Conservation (phyloP, 805 yeast species). For the Wickerhamiella azymoides region DNA sequence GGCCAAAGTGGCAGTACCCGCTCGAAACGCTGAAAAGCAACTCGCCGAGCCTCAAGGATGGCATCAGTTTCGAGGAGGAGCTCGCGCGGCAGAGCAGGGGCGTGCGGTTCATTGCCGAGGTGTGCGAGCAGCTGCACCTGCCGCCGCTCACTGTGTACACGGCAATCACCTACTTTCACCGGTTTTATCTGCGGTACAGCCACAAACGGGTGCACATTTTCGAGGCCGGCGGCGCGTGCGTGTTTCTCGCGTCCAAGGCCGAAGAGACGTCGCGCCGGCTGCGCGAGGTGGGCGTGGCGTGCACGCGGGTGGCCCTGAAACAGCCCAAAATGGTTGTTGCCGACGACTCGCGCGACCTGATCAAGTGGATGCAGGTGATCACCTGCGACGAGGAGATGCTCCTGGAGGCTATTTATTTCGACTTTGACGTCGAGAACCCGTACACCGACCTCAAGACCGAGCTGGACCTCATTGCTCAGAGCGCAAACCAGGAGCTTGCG, state of each 20-base stretch:
- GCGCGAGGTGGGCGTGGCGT: conserved; percentile 35
- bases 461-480: neutral
- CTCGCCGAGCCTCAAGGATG: conserved; percentile 23
- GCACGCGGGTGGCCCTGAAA: conserved; percentile 36
- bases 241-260: conserved; percentile 40
- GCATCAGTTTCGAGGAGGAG: conserved; percentile 29
- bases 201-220: conserved; percentile 33
- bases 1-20: conserved; percentile 20
- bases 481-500: neutral
- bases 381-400: conserved; percentile 33
- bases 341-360: conserved; percentile 35
- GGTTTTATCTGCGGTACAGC: conserved; percentile 38
- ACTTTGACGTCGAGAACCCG: conserved; percentile 32
- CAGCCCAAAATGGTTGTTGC: conserved; percentile 28
- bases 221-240: conserved; percentile 37
- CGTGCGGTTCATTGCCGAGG: conserved; percentile 32
- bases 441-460: conserved; percentile 13
- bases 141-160: conserved; percentile 37
- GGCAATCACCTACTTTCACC: conserved; percentile 35
- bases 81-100: conserved; percentile 35
- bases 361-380: conserved; percentile 39
- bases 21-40: conserved; percentile 14
- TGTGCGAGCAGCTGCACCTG: conserved; percentile 32
- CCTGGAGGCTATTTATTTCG: conserved; percentile 36
- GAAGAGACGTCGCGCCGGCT: conserved; percentile 39